phyloP scores from a whole-genome alignment of 352 stramenopile species.

The Globisporangium polare region DNA sequence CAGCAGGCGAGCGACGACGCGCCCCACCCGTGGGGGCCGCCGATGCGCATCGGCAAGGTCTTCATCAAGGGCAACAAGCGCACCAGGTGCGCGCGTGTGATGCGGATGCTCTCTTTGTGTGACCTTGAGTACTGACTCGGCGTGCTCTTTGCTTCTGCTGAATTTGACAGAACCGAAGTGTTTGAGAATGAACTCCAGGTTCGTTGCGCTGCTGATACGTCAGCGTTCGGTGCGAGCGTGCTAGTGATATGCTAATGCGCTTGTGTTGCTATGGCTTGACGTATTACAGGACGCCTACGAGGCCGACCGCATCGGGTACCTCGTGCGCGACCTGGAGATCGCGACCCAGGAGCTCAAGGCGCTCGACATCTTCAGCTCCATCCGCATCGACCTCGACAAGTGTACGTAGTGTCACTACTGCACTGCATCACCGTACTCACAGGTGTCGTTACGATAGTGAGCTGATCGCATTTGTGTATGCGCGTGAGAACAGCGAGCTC shows the following conservation, averaged over 20 bases:
- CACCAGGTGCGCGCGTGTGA: conserved; percentile 56
- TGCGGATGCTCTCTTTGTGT: background rate
- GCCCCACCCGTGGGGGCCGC: conserved; percentile 68
- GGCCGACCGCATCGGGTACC: conserved; percentile 61
- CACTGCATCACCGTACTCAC: background rate
- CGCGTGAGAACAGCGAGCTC: conserved; percentile 57
- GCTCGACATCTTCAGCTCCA: conserved; percentile 83
- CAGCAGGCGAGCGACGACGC: conserved; percentile 20
- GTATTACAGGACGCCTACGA: conserved; percentile 46
- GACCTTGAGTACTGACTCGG: background rate
- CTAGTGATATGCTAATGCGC: background rate
- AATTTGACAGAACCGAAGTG: conserved; percentile 50
- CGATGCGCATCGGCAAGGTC: conserved; percentile 82
- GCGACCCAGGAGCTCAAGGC: conserved; percentile 65
- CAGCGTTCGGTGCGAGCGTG: too few species aligned
- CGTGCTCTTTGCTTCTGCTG: background rate
- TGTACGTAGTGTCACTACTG: conserved; percentile 20
- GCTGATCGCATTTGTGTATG: background rate
- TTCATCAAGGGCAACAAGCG: conserved; percentile 86
- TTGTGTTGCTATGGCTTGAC: background rate
- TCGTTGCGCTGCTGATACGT: background rate
- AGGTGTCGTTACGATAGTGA: background rate
- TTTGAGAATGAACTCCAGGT: conserved; percentile 88
- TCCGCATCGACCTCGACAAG: conserved; percentile 78
- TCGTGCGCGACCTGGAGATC: conserved; percentile 54